A percentile compares a stretch with the other conserved stretches of the same genome.
These are phyloP conservation scores for Durio zibethinus DNA, from an alignment of 345 rosid species.

Conservation along the genomic window DNA sequence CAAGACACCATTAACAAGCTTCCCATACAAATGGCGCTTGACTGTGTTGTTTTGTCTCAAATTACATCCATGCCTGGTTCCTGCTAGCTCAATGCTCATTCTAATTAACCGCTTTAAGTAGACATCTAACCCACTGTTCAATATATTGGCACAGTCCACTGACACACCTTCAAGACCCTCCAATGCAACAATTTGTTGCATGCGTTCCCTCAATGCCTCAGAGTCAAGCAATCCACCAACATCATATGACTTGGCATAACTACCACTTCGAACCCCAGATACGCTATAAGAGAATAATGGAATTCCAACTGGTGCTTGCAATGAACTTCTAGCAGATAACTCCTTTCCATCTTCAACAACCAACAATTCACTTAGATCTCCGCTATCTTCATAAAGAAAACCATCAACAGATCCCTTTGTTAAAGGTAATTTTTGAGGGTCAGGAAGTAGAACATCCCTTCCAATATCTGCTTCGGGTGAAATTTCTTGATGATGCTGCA, in stretches of 20 bases:
- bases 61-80: slow-evolving; percentile 45
- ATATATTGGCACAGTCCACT: slow-evolving; percentile 61
- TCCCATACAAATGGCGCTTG: slow-evolving; percentile 52
- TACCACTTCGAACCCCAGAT: slow-evolving; percentile 44
- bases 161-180: slow-evolving; percentile 87
- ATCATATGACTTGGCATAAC: slow-evolving; percentile 51
- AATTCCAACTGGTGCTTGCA: slow-evolving; percentile 74
- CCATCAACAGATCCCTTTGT: slow-evolving; percentile 14
- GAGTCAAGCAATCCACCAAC: slow-evolving; percentile 56
- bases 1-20: slow-evolving; percentile 48
- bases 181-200: slow-evolving; percentile 65
- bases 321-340: slow-evolving; percentile 42
- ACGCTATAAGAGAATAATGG: slow-evolving; percentile 57
- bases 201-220: slow-evolving; percentile 64
- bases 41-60: slow-evolving; percentile 19
- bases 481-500: slow-evolving; percentile 40
- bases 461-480: slow-evolving; percentile 45
- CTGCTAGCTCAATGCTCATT: slow-evolving; percentile 59
- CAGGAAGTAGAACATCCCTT: slow-evolving; percentile 31
- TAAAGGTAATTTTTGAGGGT: slow-evolving; percentile 25
- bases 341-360: slow-evolving; percentile 47
- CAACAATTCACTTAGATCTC: slow-evolving; percentile 34
- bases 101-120: slow-evolving; percentile 74
- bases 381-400: slow-evolving; percentile 17
- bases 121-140: slow-evolving; percentile 65